Percentiles rank a stretch among this genome's conserved stretches.
Conservation (phyloP, 2,329 filamentous ascomycete genomes). For the Sphaerostilbella broomeana region DNA sequence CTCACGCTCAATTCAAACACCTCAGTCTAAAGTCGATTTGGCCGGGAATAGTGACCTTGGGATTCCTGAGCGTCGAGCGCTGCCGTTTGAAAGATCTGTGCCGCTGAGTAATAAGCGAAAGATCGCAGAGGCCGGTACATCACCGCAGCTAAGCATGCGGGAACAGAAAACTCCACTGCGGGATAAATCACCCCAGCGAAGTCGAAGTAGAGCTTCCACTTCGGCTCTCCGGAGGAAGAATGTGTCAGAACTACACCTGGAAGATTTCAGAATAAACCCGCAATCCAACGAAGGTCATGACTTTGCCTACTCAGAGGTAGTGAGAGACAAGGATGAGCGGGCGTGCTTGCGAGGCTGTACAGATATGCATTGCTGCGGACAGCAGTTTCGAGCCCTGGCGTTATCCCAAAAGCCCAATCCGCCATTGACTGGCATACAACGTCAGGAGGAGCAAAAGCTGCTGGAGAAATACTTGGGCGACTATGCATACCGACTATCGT, state of each 20-base stretch:
- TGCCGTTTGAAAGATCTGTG: conserved; percentile 32
- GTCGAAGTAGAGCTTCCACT: conserved; percentile 16
- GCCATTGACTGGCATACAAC: conserved; percentile 29
- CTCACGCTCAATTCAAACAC: conserved; percentile 19
- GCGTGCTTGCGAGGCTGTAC: conserved; percentile 68
- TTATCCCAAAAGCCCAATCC: conserved; percentile 38
- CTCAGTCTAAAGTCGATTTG: not conserved
- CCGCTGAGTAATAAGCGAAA: conserved; percentile 8
- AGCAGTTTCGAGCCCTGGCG: conserved; percentile 62
- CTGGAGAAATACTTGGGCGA: conserved; percentile 54
- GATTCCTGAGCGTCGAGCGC: conserved; percentile 33
- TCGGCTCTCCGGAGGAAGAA: conserved; percentile 51
- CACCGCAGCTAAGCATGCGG: conserved; percentile 13
- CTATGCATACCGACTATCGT: conserved; percentile 50
- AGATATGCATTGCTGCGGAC: conserved; percentile 69
- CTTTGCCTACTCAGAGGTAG: conserved; percentile 68
- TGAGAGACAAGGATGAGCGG: conserved; percentile 63
- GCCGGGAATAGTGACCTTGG: conserved; percentile 21
- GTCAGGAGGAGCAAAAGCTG: conserved; percentile 40
- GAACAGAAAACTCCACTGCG: conserved; percentile 15
- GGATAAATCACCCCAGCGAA: conserved; percentile 12
- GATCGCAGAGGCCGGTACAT: not conserved
- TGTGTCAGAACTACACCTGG: conserved; percentile 49
- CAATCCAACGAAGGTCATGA: conserved; percentile 61
- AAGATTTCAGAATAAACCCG: conserved; percentile 80